Conservation (phyloP, 495 filamentous ascomycete species). For the Penicillium canescens region DNA sequence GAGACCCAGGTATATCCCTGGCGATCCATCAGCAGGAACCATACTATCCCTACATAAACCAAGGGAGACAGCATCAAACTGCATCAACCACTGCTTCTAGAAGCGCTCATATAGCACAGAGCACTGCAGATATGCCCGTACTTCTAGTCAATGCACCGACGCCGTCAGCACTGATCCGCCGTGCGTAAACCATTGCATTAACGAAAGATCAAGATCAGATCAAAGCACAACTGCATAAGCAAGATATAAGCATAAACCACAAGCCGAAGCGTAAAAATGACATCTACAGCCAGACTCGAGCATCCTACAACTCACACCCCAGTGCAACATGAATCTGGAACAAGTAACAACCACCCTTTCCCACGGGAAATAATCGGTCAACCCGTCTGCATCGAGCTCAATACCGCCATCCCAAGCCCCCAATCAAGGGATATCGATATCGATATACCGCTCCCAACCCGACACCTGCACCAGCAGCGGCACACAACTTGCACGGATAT, state of each 20-base stretch:
- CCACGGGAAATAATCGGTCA: constrained; percentile 18
- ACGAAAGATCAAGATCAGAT: constrained; percentile 1
- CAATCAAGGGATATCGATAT: constrained; percentile 12
- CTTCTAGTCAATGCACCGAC: constrained; percentile 7
- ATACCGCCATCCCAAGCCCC: neutral
- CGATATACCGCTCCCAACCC: neutral
- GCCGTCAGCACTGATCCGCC: constrained; percentile 20
- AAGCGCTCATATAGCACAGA: constrained; percentile 12
- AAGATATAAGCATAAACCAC: neutral
- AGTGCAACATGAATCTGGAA: neutral
- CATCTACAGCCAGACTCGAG: too few relatives aligned
- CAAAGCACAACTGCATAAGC: neutral
- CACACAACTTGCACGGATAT: neutral
- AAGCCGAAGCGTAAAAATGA: neutral
- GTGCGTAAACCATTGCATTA: constrained; percentile 19
- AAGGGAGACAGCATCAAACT: constrained; percentile 8
- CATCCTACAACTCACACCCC: too few relatives aligned
- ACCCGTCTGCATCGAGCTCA: neutral
- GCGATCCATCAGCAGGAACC: constrained; percentile 9
- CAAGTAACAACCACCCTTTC: neutral
- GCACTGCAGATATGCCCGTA: constrained; percentile 9
- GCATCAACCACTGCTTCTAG: constrained; percentile 8
- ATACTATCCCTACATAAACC: constrained; percentile 8
- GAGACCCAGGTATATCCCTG: neutral
- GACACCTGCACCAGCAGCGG: neutral